A percentile compares a stretch with the other conserved stretches of the same genome.
These are phyloP conservation scores for Plasmodium sp. DNA, from an alignment of 169 alveolate genomes.

Conservation along the genomic window DNA sequence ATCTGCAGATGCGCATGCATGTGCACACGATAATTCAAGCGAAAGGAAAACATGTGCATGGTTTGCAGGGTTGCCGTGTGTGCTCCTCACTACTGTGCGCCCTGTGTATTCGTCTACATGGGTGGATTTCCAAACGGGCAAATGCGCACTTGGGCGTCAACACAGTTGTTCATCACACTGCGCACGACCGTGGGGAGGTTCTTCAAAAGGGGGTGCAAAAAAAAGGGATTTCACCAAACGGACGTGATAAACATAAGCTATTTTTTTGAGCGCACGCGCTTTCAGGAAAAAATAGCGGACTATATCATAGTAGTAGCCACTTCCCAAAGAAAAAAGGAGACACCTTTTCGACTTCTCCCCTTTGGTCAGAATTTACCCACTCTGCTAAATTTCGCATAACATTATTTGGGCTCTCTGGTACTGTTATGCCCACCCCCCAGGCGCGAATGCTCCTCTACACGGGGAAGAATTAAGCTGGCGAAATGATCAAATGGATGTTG, in stretches of 20 bases:
- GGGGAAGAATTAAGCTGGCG: background rate
- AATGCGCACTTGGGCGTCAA: background rate
- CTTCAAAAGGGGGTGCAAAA: background rate
- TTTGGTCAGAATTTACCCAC: background rate
- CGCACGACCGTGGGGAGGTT: background rate
- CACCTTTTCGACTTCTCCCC: background rate
- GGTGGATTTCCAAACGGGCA: background rate
- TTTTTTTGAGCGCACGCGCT: background rate
- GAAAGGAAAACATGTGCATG: background rate
- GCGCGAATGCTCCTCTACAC: background rate
- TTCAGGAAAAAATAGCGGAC: background rate
- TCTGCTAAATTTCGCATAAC: background rate
- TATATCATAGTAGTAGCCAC: background rate
- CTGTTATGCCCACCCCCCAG: background rate
- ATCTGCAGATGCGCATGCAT: background rate
- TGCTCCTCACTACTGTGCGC: background rate
- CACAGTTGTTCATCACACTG: background rate
- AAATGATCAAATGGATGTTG: background rate
- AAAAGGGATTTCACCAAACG: background rate
- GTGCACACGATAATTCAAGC: background rate
- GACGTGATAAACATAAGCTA: background rate
- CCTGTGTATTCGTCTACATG: background rate
- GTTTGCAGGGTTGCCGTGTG: background rate
- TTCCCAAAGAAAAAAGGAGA: background rate
- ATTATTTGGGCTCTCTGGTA: background rate